These are phyloP conservation scores for Sporothrix globosa DNA, from an alignment of 2,329 filamentous ascomycete genomes.

Conservation along the genomic window DNA sequence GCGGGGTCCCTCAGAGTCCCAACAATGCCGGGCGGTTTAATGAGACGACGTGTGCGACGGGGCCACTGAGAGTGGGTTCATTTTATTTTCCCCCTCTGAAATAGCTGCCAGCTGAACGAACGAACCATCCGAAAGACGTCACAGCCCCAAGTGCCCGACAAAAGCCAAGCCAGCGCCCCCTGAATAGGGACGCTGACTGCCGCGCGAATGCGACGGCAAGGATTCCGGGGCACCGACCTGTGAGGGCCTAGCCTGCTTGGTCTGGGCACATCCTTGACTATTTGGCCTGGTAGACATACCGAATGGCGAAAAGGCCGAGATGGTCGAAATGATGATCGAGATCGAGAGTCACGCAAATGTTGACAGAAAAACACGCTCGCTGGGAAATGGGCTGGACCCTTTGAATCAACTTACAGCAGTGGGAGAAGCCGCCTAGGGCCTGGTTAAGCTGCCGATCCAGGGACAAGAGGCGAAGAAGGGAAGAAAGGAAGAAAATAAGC, in stretches of 20 bases:
- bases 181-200: conserved; percentile 13
- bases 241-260: background rate
- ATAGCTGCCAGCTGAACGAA: background rate
- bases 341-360: background rate
- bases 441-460: conserved; percentile 19
- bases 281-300: background rate
- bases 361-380: background rate
- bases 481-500: background rate
- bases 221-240: background rate
- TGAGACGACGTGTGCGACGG: conserved; percentile 25
- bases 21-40: conserved; percentile 27
- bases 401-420: conserved; percentile 9
- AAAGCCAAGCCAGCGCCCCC: conserved; percentile 6
- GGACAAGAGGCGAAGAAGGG: conserved; percentile 7
- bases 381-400: background rate
- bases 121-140: background rate
- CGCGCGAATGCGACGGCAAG: conserved; percentile 18
- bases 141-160: conserved; percentile 17
- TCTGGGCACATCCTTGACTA: background rate
- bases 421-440: conserved; percentile 5
- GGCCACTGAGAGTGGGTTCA: background rate
- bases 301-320: background rate
- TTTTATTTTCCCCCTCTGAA: background rate
- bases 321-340: background rate
- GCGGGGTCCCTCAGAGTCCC: conserved; percentile 18